Base-by-base conservation (phyloP, 179 eudicot genomes). In the Silene noctiflora region DNA sequence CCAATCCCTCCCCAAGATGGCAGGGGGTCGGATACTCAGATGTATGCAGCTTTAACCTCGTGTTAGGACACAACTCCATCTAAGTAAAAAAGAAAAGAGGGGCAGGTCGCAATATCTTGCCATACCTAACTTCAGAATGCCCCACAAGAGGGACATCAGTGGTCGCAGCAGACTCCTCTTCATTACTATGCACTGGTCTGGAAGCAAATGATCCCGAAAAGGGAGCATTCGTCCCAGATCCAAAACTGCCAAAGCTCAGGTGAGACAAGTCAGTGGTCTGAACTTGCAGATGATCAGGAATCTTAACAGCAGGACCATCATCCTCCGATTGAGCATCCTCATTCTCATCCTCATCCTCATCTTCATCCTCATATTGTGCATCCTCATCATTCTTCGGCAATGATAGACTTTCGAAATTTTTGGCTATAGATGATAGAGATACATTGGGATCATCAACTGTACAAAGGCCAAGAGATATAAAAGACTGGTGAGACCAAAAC, bases 171-270 rank as follows among this genome's bases (percentile, higher is more conserved):
- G 86, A 90, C 44, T 69, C 74, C 78, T 88, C 95, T 31, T 80
- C 69, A 59, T 84, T 80, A 66, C 76, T 76, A 69, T 81, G 61
- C 3, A 65, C 75, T 46, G 91, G 85, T 65, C 79, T 80, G 64
- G 97, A 84, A 67, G 84, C 82, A 80, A 77, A 81, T 53, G 91
- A 79, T 25, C 84, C 87, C 14, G 96, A 78, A 84, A 83, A 83
- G 20, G 89, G 79, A 76, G 87, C 80, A 82, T 74, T 72, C 76
- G 85, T 73, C 44, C 86, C 86, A 81, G 95, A 76, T 48, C 97
- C 95, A 72, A 95, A 91, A 84, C 91, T 95, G 44, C 97, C 99
- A 84, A 95, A 95, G 86, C 99, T 93, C 88, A 95, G 85, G 81
- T 95, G 97, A 27, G 87, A 87, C 71, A 94, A 93, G 75, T 91